Conservation (phyloP, 2,329 filamentous ascomycete species). For the Pseudogymnoascus sp. region DNA sequence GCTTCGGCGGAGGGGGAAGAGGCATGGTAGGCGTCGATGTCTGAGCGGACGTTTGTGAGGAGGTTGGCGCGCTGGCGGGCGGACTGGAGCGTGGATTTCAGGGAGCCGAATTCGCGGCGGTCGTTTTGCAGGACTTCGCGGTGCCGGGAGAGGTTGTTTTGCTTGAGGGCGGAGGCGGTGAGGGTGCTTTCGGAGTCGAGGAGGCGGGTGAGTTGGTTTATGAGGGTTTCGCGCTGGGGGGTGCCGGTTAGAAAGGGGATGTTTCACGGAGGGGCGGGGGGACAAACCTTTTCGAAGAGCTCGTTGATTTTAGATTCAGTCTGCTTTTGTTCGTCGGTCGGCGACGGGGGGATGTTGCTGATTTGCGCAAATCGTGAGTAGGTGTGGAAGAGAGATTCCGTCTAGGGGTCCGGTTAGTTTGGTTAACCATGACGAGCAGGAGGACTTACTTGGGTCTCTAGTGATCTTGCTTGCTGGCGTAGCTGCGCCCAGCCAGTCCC, state of each 20-base stretch:
- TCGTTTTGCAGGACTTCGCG: conserved; percentile 86
- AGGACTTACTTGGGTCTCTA: conserved; percentile 74
- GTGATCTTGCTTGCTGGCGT: conserved; percentile 78
- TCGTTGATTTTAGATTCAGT: conserved; percentile 79
- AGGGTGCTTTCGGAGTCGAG: conserved; percentile 87
- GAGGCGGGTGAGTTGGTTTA: conserved; percentile 75
- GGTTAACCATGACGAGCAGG: background rate
- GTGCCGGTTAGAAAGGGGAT: conserved; percentile 13
- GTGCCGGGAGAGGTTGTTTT: conserved; percentile 88
- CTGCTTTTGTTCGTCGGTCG: conserved; percentile 73
- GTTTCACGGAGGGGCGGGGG: background rate
- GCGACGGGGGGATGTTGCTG: conserved; percentile 70
- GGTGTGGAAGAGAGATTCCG: conserved; percentile 71
- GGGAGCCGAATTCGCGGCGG: conserved; percentile 68
- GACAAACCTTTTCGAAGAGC: conserved; percentile 66
- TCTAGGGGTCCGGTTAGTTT: conserved; percentile 44
- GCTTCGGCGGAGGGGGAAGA: conserved; percentile 79
- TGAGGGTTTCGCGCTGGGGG: conserved; percentile 67
- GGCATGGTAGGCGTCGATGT: conserved; percentile 82
- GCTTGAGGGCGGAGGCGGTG: conserved; percentile 87
- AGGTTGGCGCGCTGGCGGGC: conserved; percentile 84
- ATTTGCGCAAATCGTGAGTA: conserved; percentile 88
- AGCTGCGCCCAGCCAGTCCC: conserved; percentile 77
- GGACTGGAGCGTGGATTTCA: conserved; percentile 66
- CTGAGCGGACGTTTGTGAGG: conserved; percentile 79